These are phyloP conservation scores for Acidomyces sp. DNA, from an alignment of 495 filamentous ascomycete species.

Conservation along the genomic window DNA sequence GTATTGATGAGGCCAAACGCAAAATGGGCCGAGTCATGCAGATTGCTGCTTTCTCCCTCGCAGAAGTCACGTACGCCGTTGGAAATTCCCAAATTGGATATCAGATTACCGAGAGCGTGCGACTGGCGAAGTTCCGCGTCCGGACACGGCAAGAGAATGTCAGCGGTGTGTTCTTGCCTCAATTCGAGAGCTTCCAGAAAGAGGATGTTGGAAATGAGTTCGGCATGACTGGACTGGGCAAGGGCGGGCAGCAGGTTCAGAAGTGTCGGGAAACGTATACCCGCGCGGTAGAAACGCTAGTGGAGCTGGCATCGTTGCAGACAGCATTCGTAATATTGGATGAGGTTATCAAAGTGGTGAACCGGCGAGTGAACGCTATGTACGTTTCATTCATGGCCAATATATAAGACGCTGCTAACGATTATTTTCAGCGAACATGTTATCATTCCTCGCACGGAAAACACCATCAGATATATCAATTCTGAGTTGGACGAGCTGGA, in stretches of 20 bases:
- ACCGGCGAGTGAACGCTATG: conserved; percentile 96
- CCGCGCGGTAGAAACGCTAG: conserved; percentile 90
- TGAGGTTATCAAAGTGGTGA: conserved; percentile 98
- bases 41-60: conserved; percentile 92
- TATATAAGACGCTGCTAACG: background rate
- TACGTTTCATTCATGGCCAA: conserved; percentile 34
- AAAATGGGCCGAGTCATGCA: conserved; percentile 99
- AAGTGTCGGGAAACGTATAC: conserved; percentile 91
- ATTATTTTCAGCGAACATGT: conserved; percentile 59
- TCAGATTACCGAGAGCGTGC: conserved; percentile 92
- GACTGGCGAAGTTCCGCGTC: conserved; percentile 79
- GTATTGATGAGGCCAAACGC: conserved; percentile 96
- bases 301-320: conserved; percentile 92
- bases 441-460: conserved; percentile 94
- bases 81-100: conserved; percentile 92
- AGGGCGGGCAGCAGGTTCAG: conserved; percentile 95
- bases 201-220: conserved; percentile 86
- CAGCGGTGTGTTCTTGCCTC: conserved; percentile 81
- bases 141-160: conserved; percentile 97
- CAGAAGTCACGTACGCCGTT: conserved; percentile 94
- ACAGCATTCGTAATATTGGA: conserved; percentile 97
- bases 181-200: conserved; percentile 76
- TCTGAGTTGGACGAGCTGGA: conserved; percentile 96
- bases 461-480: conserved; percentile 99
- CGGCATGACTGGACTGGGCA: conserved; percentile 86